Percentiles rank a stretch among this genome's conserved stretches.
phyloP scores from a whole-genome alignment of 73 alveolate species.

The Symbiodinium pilosum region DNA sequence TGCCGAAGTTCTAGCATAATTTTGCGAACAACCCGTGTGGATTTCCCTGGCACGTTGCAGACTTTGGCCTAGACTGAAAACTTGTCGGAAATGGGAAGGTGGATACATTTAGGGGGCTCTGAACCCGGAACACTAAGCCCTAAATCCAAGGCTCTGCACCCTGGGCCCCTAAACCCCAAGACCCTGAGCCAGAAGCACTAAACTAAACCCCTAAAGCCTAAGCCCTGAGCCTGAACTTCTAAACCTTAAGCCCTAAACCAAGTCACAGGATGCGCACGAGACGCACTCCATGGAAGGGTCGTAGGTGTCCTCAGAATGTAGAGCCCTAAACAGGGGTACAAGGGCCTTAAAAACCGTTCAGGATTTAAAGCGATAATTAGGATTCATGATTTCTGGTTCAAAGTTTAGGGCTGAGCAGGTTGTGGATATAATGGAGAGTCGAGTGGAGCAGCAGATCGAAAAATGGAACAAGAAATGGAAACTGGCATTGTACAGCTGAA shows the following conservation, averaged over 20 bases:
- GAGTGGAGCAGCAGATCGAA: no score
- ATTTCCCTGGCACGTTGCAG: no score
- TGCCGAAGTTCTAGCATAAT: no score
- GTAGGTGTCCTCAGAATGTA: constrained; percentile 95
- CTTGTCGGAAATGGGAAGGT: no score
- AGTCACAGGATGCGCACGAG: constrained; percentile 99
- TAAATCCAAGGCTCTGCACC: neutral
- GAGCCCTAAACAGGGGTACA: no score
- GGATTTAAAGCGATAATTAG: neutral
- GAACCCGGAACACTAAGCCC: neutral
- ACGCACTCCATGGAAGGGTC: constrained; percentile 96
- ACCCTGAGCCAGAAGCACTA: neutral
- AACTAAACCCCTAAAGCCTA: constrained; percentile 80
- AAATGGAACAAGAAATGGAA: no score
- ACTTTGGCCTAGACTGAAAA: no score
- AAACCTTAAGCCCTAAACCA: constrained; percentile 98
- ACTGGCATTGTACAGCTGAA: no score
- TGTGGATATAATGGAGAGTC: no score
- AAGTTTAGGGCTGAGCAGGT: neutral
- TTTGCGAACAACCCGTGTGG: no score
- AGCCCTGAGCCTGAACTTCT: constrained; percentile 96
- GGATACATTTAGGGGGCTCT: no score
- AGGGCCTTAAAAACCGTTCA: no score
- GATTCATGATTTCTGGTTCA: neutral
- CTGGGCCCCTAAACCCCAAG: neutral